Evolutionary conservation across 1,284 basidiomycete species (phyloP).

Genomic region (Apiotrichum mycotoxinovorans): DNA sequence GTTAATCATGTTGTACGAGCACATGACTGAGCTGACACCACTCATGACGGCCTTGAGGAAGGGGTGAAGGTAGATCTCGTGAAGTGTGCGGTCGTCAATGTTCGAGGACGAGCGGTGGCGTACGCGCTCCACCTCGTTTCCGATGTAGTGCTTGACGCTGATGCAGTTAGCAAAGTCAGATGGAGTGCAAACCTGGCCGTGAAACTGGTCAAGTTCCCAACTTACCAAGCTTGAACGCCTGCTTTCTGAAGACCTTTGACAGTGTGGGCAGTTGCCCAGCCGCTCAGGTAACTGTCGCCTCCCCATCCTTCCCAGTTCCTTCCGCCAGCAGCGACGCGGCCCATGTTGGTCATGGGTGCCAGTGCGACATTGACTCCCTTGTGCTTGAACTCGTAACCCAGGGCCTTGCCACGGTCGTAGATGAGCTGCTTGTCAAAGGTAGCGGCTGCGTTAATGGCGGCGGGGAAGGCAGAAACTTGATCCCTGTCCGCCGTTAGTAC

Average conservation of each 20-base stretch:
- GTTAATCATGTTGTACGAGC: constrained; percentile 64
- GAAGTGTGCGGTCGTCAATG: constrained; percentile 25
- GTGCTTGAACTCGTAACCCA: constrained; percentile 71
- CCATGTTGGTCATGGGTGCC: constrained; percentile 54
- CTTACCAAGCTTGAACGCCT: constrained; percentile 59
- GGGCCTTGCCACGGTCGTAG: constrained; percentile 65
- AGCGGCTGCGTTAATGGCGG: constrained; percentile 67
- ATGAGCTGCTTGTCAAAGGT: constrained; percentile 72
- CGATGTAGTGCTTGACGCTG: constrained; percentile 27
- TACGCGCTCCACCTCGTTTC: constrained; percentile 28
- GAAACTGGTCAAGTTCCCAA: not conserved
- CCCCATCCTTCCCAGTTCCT: constrained; percentile 85
- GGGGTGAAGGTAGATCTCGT: constrained; percentile 30
- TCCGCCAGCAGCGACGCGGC: constrained; percentile 62
- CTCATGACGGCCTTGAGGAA: constrained; percentile 68
- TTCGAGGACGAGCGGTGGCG: constrained; percentile 24
- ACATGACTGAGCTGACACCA: constrained; percentile 69
- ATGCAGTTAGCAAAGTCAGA: not conserved
- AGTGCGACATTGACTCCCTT: constrained; percentile 75
- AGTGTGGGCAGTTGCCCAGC: constrained; percentile 66
- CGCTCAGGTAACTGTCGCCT: constrained; percentile 62
- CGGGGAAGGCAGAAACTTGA: constrained; percentile 64
- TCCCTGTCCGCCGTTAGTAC: constrained; percentile 49
- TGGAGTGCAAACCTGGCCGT: too few species aligned
- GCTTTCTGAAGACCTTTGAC: constrained; percentile 67